Evolutionary conservation across 345 rosid genomes (phyloP), one percentile per base, ranked within the genome.

Genomic region (Stellera chamaejasme): DNA sequence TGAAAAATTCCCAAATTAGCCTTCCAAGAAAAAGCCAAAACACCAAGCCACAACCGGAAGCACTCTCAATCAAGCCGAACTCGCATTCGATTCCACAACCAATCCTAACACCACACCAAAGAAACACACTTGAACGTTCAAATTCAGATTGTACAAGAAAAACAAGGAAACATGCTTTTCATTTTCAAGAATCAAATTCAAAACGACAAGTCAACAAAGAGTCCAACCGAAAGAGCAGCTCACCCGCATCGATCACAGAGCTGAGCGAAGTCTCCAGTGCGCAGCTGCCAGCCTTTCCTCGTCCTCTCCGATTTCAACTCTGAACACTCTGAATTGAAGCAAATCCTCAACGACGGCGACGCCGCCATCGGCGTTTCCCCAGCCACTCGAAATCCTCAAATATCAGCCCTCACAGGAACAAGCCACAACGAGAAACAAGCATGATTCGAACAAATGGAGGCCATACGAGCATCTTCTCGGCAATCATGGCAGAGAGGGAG

Each of bases 241-340:
- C 73, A 93, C 99, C 77, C 92, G 90, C 99, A 93, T 69, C 90
- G 86, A 73, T 83, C 85, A 75, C 99, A 93, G 50, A 93, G 97
- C 65, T 87, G 87, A n/a, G 84, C 96, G 44, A 69, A 72, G 67
- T 85, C 95, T 19, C 96, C 97, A 55, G 72, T 56, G 57, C 90
- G 94, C 59, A 93, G 77, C 62, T 81, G 77, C 99, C 99, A 93
- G 6, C 92, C 99, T 58, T 77, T 89, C 45, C 87, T 74, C 36
- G 62, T 77, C 58, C 72, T 68, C 10, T 77, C 78, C 65, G 83
- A 79, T 59, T 71, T 78, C 69, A 72, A 62, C 71, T 83, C 87
- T 52, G 62, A 50, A 69, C 99, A 89, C 59, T 77, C 87, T 50
- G 73, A 54, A 75, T 93, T 93, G 69, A 74, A 87, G 76, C 99